Percentiles rank a stretch among this genome's conserved stretches.
Conservation (phyloP, 129 eudicot species). For the Flaveria sonorensis region DNA sequence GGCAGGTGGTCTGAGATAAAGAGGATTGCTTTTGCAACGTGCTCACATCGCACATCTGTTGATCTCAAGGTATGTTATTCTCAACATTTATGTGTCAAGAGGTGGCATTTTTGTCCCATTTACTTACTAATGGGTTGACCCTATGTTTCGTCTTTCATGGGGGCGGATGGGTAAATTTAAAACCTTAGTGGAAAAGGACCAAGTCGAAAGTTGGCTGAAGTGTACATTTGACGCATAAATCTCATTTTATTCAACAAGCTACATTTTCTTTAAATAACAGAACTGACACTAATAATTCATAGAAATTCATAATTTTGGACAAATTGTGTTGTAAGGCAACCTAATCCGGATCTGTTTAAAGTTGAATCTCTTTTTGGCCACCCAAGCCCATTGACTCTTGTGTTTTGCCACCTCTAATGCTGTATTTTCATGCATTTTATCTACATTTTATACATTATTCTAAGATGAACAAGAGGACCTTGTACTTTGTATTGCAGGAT, state of each 20-base stretch:
- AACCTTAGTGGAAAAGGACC: background rate
- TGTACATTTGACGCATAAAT: background rate
- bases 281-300: background rate
- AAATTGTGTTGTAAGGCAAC: background rate
- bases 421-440: background rate
- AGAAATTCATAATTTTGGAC: background rate
- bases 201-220: background rate
- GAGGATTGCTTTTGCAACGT: constrained; percentile 75
- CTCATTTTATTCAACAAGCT: background rate
- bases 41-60: constrained; percentile 89
- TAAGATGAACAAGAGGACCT: constrained; percentile 12
- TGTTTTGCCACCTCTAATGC: background rate
- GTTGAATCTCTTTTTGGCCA: background rate
- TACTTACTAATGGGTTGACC: background rate
- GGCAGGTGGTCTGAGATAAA: constrained; percentile 99
- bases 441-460: background rate
- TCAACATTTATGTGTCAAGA: background rate
- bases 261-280: background rate
- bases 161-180: background rate
- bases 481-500: constrained; percentile 57
- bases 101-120: background rate
- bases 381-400: background rate
- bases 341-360: background rate
- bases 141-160: background rate
- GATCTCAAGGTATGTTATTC: constrained; percentile 74